These are phyloP conservation scores for Eucalyptus microcorys DNA, from an alignment of 345 rosid genomes.

Conservation along the genomic window DNA sequence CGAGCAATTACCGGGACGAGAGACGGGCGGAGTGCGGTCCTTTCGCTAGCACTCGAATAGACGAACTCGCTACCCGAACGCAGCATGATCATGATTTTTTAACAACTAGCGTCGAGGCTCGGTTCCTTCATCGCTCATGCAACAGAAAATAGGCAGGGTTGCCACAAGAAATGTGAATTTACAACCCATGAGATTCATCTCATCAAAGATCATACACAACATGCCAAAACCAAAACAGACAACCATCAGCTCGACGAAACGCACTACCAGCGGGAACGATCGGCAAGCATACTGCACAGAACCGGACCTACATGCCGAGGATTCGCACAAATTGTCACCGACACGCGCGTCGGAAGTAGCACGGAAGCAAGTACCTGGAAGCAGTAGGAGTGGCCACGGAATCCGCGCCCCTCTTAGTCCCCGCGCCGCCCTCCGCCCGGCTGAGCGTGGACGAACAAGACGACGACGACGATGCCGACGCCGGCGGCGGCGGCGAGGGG, in stretches of 20 bases:
- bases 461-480: conserved; percentile 17
- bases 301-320: neutral
- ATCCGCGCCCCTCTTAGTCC: conserved; percentile 64
- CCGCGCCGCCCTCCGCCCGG: conserved; percentile 30
- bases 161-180: neutral
- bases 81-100: neutral
- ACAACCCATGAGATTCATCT: neutral
- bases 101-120: neutral
- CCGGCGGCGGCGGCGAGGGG: neutral
- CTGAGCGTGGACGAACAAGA: conserved; percentile 46
- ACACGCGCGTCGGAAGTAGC: neutral
- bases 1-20: neutral
- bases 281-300: neutral
- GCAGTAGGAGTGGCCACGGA: conserved; percentile 33
- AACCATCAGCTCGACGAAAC: neutral
- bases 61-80: neutral
- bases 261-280: neutral
- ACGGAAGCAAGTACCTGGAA: conserved; percentile 23
- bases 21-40: neutral
- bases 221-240: neutral
- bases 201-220: neutral
- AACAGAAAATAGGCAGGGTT: neutral
- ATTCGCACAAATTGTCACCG: neutral
- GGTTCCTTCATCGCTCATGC: neutral
- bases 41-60: neutral